Conservation (phyloP, 805 yeast genomes). For the Monosporozyma yasuniensis region DNA sequence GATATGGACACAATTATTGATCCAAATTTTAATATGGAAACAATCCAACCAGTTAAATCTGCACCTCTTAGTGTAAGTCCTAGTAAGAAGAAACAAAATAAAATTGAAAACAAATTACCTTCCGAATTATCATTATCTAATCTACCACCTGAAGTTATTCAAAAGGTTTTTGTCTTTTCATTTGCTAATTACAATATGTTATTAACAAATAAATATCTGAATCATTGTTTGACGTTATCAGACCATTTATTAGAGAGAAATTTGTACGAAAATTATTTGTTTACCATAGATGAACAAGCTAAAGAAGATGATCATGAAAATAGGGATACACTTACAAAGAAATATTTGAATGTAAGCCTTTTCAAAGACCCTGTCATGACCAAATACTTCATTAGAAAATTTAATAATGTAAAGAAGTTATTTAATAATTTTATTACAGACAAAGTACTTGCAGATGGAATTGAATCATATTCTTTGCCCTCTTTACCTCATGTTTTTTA, state of each 20-base stretch:
- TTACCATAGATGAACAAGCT: slow-evolving; percentile 1
- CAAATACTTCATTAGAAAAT: slow-evolving; percentile 6
- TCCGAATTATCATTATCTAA: slow-evolving; percentile 1
- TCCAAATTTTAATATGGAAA: background rate
- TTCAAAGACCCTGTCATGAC: slow-evolving; percentile 6
- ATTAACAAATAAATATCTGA: slow-evolving; percentile 13
- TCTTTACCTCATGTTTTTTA: slow-evolving; percentile 15
- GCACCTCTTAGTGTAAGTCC: background rate
- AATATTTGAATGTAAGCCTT: slow-evolving; percentile 4
- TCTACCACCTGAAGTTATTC: slow-evolving; percentile 12
- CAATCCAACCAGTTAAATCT: background rate
- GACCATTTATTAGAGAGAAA: background rate
- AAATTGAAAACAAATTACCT: background rate
- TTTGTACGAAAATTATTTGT: slow-evolving; percentile 5
- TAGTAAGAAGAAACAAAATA: background rate
- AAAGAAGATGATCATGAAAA: background rate
- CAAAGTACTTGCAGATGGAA: background rate
- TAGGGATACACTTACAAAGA: background rate
- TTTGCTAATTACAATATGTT: slow-evolving; percentile 1
- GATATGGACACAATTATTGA: background rate
- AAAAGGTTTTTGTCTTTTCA: slow-evolving; percentile 9
- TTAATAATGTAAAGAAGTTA: background rate
- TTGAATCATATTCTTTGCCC: background rate
- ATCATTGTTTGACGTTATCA: slow-evolving; percentile 6
- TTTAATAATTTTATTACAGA: background rate